Evolutionary conservation across 192 early-diverging fungal genomes (phyloP), one percentile per base, ranked within the genome.

Genomic region (Mortierella antarctica): DNA sequence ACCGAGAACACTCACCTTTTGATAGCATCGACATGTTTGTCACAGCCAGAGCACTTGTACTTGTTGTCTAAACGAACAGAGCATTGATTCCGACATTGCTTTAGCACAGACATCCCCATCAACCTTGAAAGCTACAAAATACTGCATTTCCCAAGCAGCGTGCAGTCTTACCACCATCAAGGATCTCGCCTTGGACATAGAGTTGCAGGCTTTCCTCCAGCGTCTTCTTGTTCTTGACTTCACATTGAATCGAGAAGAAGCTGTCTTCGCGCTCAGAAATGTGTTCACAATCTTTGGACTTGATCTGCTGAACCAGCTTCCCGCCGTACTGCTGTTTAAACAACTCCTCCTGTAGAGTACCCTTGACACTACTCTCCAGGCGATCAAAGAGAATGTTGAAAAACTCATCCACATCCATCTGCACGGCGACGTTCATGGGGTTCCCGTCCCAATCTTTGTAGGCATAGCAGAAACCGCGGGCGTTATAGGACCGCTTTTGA

Each of bases 331-430:
- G 86, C 60, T 86, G 50, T 63, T 83, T 87, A 58, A 90, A 85
- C 41, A 88, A 51, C 65, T 72, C 68, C 20, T 74, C 88, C 31
- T 89, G 81, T 1, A 82, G 77, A 3, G 84, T 85, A 15, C 78
- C 73, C 45, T 83, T 82, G 13, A 89, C 71, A 53, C 82, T 82
- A 59, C 63, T 84, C 65, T 89, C 88, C 42, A 89, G 57, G 12
- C 88, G 82, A 55, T 89, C 88, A 74, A 89, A 88, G 15, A 89
- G 71, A 52, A 85, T 84, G 74, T 74, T 90, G 73, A 90, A 89
- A 42, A 86, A 89, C 71, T 89, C 88, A 44, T 89, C 88, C 6
- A 90, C 88, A 52, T 89, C 88, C 88, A 88, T 90, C 41, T 89
- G 88, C 31, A 89, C 71, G 10, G 83, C 82, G 5, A 86, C 83